A percentile compares a stretch with the other conserved stretches of the same genome.
These are phyloP conservation scores for Blastocystis sp. DNA, from an alignment of 352 stramenopile species.

Conservation along the genomic window DNA sequence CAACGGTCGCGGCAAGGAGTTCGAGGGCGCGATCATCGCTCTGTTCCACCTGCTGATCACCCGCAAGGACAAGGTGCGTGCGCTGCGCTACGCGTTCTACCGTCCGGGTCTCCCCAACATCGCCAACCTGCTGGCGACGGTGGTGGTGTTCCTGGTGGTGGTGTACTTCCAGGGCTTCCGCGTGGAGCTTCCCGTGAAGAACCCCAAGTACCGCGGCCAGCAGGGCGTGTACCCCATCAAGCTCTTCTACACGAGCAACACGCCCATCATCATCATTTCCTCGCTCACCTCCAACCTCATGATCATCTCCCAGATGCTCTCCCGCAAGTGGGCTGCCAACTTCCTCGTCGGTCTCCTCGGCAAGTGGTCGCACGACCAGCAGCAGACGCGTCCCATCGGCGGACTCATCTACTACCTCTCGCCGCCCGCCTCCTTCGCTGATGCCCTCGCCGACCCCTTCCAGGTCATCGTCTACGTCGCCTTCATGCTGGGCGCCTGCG, in stretches of 20 bases:
- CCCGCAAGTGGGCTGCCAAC: constrained; percentile 94
- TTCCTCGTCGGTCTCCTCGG: constrained; percentile 91
- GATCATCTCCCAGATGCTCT: constrained; percentile 98
- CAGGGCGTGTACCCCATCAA: constrained; percentile 99
- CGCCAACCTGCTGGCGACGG: constrained; percentile 92
- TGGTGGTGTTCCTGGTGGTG: constrained; percentile 95
- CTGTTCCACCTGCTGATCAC: constrained; percentile 97
- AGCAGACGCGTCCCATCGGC: constrained; percentile 85
- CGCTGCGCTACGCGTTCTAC: constrained; percentile 93
- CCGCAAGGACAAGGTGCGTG: constrained; percentile 87
- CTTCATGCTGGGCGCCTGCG: constrained; percentile 95
- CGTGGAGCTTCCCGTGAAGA: constrained; percentile 86
- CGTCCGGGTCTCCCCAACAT: constrained; percentile 96
- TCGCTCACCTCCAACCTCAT: no score
- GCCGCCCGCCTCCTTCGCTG: constrained; percentile 80
- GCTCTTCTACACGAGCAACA: constrained; percentile 99
- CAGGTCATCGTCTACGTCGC: constrained; percentile 94
- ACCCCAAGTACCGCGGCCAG: constrained; percentile 94
- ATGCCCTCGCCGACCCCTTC: constrained; percentile 94
- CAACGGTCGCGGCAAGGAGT: constrained; percentile 93
- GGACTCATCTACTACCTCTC: constrained; percentile 95
- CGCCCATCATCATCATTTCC: constrained; percentile 97
- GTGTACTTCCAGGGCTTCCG: constrained; percentile 96
- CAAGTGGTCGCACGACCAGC: constrained; percentile 92
- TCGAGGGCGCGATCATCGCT: constrained; percentile 96